A percentile compares a stretch with the other conserved stretches of the same genome.
phyloP scores from a whole-genome alignment of 2,329 filamentous ascomycete genomes.

The Lachnellula hyalina region DNA sequence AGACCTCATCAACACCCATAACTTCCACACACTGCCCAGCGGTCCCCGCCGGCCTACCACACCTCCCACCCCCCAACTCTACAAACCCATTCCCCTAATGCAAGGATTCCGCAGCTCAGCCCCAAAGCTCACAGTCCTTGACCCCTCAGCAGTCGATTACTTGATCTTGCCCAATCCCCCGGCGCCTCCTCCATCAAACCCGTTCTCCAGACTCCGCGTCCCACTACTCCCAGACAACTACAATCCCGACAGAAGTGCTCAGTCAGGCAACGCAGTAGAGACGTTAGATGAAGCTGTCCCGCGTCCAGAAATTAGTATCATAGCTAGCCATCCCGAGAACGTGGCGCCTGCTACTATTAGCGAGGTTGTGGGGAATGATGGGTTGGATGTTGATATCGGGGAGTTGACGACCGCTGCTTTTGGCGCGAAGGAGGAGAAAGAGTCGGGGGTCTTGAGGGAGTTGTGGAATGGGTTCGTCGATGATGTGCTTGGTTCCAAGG shows the following conservation, averaged over 20 bases:
- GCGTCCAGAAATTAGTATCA: constrained; percentile 45
- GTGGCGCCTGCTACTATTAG: constrained; percentile 48
- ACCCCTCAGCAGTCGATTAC: constrained; percentile 37
- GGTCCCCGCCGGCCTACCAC: constrained; percentile 29
- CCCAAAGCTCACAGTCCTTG: constrained; percentile 32
- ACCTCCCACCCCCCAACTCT: constrained; percentile 33
- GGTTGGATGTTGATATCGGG: constrained; percentile 47
- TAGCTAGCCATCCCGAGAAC: constrained; percentile 51
- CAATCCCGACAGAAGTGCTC: constrained; percentile 25
- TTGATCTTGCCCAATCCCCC: constrained; percentile 47
- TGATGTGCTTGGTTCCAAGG: constrained; percentile 36
- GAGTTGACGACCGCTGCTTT: constrained; percentile 39
- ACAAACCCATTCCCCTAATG: constrained; percentile 52
- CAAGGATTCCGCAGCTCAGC: constrained; percentile 54
- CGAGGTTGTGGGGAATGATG: constrained; percentile 48
- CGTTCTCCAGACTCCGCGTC: constrained; percentile 44
- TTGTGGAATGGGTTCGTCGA: constrained; percentile 54
- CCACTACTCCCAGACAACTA: constrained; percentile 58
- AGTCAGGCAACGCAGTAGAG: constrained; percentile 39
- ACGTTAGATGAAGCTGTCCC: constrained; percentile 38
- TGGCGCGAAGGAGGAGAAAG: constrained; percentile 25
- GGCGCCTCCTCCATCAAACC: constrained; percentile 21
- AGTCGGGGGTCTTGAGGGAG: constrained; percentile 46
- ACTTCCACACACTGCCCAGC: constrained; percentile 22
- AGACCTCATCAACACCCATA: constrained; percentile 20